These are phyloP conservation scores for Serendipita sp. DNA, from an alignment of 768 basidiomycete genomes.

Conservation along the genomic window DNA sequence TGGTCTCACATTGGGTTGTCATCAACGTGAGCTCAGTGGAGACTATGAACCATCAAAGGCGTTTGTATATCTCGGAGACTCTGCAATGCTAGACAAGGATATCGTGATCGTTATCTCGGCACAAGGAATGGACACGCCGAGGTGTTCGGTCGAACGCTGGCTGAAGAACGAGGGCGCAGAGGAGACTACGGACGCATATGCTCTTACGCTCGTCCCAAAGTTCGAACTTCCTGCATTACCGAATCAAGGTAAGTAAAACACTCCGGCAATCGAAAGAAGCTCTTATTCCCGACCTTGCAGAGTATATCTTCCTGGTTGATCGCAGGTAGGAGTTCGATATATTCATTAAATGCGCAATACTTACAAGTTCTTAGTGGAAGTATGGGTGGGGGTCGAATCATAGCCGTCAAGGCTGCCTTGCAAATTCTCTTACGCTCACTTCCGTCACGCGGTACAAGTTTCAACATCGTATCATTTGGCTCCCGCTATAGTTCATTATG, in stretches of 20 bases:
- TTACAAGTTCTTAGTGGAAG: no score
- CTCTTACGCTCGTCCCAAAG: no score
- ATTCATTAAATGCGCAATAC: no score
- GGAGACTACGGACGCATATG: background rate
- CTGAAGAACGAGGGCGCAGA: background rate
- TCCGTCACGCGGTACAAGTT: no score
- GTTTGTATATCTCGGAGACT: constrained; percentile 1
- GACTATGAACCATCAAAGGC: constrained; percentile 17
- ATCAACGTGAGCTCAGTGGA: constrained; percentile 22
- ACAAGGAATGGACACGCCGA: constrained; percentile 33
- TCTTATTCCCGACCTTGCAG: background rate
- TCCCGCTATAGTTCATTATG: no score
- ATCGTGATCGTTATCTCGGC: constrained; percentile 37
- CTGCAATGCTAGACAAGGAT: constrained; percentile 28
- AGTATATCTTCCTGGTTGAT: background rate
- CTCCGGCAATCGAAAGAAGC: background rate
- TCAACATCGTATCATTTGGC: no score
- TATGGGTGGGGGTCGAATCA: no score
- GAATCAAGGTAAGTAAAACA: background rate
- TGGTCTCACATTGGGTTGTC: constrained; percentile 24
- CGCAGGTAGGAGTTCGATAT: background rate
- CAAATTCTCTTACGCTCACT: no score
- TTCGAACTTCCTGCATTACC: no score
- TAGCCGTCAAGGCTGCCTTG: no score
- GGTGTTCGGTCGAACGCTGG: constrained; percentile 35